phyloP scores from a whole-genome alignment of 2,329 filamentous ascomycete species.

The Sclerotiophoma versabilis region DNA sequence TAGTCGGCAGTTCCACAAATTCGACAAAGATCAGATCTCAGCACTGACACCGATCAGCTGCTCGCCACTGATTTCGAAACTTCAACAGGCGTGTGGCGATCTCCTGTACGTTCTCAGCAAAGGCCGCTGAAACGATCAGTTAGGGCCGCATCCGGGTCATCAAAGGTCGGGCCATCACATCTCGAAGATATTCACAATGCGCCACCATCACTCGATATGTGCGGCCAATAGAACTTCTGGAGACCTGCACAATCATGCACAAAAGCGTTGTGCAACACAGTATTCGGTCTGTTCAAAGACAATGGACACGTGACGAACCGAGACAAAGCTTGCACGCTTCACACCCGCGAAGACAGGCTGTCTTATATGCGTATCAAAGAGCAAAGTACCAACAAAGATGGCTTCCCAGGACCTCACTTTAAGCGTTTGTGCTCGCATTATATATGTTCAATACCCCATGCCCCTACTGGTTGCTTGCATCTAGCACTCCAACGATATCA shows the following conservation, averaged over 20 bases:
- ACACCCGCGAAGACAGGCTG: constrained; percentile 23
- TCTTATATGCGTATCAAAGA: constrained; percentile 37
- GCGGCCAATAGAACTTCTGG: not conserved
- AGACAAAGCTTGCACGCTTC: constrained; percentile 35
- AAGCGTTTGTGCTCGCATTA: constrained; percentile 36
- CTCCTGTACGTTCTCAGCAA: not conserved
- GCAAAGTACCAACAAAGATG: constrained; percentile 37
- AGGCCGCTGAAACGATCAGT: constrained; percentile 9
- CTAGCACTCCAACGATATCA: not conserved
- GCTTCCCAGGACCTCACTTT: constrained; percentile 27
- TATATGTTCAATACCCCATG: constrained; percentile 28
- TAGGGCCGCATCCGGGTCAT: constrained; percentile 12
- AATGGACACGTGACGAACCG: constrained; percentile 26
- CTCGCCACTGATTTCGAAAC: not conserved
- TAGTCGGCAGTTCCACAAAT: not conserved
- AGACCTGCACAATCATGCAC: not conserved
- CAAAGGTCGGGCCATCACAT: constrained; percentile 19
- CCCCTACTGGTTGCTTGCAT: constrained; percentile 21
- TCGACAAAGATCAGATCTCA: not conserved
- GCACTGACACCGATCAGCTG: not conserved
- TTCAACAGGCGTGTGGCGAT: not conserved
- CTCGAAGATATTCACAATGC: constrained; percentile 16
- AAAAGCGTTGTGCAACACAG: constrained; percentile 23
- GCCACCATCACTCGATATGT: not conserved
- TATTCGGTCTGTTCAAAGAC: constrained; percentile 19